Conservation (phyloP, 805 yeast species). For the Wickerhamomyces chambardii region DNA sequence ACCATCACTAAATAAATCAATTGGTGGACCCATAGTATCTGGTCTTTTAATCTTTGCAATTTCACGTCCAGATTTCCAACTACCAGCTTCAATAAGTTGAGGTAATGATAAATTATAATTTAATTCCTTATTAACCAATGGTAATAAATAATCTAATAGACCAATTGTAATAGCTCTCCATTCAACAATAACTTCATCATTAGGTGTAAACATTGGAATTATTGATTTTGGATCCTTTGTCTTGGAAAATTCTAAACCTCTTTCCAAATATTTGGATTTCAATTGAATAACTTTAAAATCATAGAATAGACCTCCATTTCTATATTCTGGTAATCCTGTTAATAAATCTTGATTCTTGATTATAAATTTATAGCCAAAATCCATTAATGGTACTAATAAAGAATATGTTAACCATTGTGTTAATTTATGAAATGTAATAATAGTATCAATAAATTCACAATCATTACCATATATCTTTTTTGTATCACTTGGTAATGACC, state of each 20-base stretch:
- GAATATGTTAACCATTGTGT: constrained; percentile 66
- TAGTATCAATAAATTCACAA: constrained; percentile 20
- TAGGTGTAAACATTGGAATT: constrained; percentile 43
- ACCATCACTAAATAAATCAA: constrained; percentile 53
- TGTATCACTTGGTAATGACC: constrained; percentile 34
- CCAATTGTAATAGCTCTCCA: constrained; percentile 61
- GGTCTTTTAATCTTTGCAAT: constrained; percentile 45
- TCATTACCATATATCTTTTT: constrained; percentile 10
- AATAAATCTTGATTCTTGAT: constrained; percentile 29
- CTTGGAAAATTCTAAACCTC: constrained; percentile 28
- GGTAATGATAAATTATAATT: constrained; percentile 34
- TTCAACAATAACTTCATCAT: constrained; percentile 54
- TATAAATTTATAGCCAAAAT: constrained; percentile 31
- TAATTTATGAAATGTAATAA: constrained; percentile 56
- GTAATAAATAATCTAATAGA: constrained; percentile 42
- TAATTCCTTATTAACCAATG: constrained; percentile 38
- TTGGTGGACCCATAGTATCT: constrained; percentile 50
- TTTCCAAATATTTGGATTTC: constrained; percentile 28
- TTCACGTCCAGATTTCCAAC: constrained; percentile 59
- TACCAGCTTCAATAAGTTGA: constrained; percentile 59
- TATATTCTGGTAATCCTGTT: constrained; percentile 52
- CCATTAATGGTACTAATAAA: constrained; percentile 39
- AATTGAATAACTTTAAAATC: constrained; percentile 43
- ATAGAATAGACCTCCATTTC: constrained; percentile 57
- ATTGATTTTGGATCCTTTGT: constrained; percentile 17